These are phyloP conservation scores for Orbilia javanica DNA, from an alignment of 2,329 filamentous ascomycete species.

Conservation along the genomic window DNA sequence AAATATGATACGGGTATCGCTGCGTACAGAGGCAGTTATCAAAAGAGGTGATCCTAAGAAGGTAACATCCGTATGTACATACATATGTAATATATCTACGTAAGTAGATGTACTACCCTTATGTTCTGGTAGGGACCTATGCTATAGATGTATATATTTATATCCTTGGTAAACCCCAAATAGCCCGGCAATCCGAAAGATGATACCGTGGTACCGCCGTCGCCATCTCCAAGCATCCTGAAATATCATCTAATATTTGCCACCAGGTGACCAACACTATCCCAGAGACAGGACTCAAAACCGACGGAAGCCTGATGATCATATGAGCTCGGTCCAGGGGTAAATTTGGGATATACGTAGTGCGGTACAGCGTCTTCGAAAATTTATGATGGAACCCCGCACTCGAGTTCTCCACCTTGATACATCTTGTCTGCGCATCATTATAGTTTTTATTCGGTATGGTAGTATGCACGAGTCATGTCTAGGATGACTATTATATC, in stretches of 20 bases:
- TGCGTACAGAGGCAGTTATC: too few relatives aligned
- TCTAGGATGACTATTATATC: neutral
- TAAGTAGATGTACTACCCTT: too few relatives aligned
- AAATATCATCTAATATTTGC: neutral
- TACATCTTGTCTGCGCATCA: neutral
- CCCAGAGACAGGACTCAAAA: neutral
- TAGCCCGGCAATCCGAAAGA: too few relatives aligned
- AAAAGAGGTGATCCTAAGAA: too few relatives aligned
- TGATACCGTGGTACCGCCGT: neutral
- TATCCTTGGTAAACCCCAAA: too few relatives aligned
- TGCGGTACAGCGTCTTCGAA: neutral
- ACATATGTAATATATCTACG: too few relatives aligned
- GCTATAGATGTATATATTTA: too few relatives aligned
- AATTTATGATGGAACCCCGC: neutral
- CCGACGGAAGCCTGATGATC: neutral
- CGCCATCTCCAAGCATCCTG: too few relatives aligned
- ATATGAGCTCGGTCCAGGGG: neutral
- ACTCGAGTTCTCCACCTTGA: neutral
- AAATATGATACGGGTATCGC: too few relatives aligned
- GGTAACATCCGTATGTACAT: too few relatives aligned
- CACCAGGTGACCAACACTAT: neutral
- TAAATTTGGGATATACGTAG: neutral
- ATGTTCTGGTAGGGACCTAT: too few relatives aligned
- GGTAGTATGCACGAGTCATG: conserved; percentile 8
- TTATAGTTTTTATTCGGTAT: neutral